Conservation (phyloP, 1,139 yeast genomes). For the Groenewaldozyma auringiensis region DNA sequence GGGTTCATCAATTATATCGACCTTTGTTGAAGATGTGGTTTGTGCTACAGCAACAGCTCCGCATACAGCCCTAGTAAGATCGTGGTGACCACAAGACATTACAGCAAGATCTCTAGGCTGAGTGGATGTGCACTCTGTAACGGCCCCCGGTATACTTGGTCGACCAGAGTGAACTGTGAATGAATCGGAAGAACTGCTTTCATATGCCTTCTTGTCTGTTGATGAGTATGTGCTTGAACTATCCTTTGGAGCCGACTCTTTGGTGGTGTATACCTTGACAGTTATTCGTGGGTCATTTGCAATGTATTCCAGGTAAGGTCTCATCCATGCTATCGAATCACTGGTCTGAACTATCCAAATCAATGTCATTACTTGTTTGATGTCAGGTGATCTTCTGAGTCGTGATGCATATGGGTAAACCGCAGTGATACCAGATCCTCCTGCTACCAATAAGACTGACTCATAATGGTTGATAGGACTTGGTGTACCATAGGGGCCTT, state of each 20-base stretch:
- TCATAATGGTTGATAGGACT: constrained; percentile 43
- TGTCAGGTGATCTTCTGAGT: constrained; percentile 8
- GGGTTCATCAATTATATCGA: constrained; percentile 39
- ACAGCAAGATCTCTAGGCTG: not conserved
- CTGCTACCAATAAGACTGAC: constrained; percentile 44
- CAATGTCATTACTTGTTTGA: constrained; percentile 34
- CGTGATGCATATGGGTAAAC: constrained; percentile 19
- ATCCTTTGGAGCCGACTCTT: not conserved
- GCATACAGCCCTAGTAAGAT: constrained; percentile 36
- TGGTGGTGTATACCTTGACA: constrained; percentile 7
- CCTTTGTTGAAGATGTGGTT: constrained; percentile 22
- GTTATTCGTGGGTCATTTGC: constrained; percentile 8
- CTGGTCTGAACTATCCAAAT: constrained; percentile 48
- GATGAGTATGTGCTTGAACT: not conserved
- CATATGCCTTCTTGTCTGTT: not conserved
- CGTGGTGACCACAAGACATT: constrained; percentile 18
- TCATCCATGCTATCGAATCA: constrained; percentile 43
- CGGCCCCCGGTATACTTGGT: not conserved
- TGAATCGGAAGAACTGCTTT: not conserved
- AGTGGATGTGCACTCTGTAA: not conserved
- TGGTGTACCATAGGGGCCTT: constrained; percentile 51
- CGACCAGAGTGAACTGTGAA: not conserved
- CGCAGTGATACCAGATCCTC: constrained; percentile 65
- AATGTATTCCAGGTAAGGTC: constrained; percentile 36
- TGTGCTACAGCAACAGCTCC: constrained; percentile 25